Evolutionary conservation across 495 filamentous ascomycete species (phyloP).

Genomic region (Ramalina peruviana): DNA sequence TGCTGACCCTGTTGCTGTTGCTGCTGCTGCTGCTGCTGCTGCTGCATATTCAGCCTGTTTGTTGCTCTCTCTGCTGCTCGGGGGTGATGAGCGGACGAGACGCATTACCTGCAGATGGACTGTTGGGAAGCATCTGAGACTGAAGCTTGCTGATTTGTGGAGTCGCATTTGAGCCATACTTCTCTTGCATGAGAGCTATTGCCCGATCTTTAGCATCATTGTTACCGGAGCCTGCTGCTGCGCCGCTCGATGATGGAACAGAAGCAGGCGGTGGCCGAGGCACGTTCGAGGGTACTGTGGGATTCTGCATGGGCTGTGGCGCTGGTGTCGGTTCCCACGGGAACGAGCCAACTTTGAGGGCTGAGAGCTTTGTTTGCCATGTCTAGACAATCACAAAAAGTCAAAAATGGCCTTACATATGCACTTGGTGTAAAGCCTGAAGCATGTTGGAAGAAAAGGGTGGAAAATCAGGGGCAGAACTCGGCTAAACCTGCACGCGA

Average conservation of each 20-base stretch:
- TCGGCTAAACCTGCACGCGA: constrained; percentile 12
- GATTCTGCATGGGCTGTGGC: constrained; percentile 31
- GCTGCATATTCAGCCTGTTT: constrained; percentile 27
- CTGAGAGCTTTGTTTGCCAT: constrained; percentile 85
- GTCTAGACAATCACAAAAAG: constrained; percentile 35
- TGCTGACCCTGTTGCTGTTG: constrained; percentile 29
- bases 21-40: constrained; percentile 31
- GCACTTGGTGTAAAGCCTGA: constrained; percentile 12
- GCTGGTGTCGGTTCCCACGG: constrained; percentile 77
- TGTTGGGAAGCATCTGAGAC: constrained; percentile 31
- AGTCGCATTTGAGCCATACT: constrained; percentile 58
- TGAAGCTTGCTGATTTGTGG: constrained; percentile 55
- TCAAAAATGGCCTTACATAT: not conserved
- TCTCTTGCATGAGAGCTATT: constrained; percentile 48
- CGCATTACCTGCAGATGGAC: constrained; percentile 33
- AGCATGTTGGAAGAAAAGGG: not conserved
- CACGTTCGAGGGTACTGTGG: constrained; percentile 47
- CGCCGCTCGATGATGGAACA: constrained; percentile 9
- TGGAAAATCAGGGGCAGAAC: not conserved
- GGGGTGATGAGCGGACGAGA: constrained; percentile 30
- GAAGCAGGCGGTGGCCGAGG: constrained; percentile 23
- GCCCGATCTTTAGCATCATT: constrained; percentile 52
- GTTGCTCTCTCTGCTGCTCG: constrained; percentile 17
- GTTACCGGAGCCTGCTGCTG: constrained; percentile 17
- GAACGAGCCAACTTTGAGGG: constrained; percentile 68